Base-by-base conservation (phyloP, 257 asterid genomes). In the Mentha longifolia region DNA sequence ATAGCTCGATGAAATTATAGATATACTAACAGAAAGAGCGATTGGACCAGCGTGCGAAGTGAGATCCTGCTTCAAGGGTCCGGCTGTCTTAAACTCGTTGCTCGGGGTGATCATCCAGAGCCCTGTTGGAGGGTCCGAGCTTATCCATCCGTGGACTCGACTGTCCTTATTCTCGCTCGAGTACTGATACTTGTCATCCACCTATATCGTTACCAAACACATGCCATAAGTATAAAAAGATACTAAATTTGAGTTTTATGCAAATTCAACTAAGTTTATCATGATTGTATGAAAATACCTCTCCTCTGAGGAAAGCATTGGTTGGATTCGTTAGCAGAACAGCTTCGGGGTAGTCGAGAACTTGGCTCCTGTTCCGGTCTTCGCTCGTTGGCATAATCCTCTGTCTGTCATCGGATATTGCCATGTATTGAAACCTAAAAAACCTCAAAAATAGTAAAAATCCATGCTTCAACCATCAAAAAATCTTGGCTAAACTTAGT, bases 11-110 rank as follows among this genome's bases (percentile, higher is more conserved):
- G 4, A 9, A 2, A n/a, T n/a, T n/a, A 28, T 13, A 6, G 7
- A 16, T 15, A 33, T 9, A 84, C 97, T 63, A 75, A 93, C 98
- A 0, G 96, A 91, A 5, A 93, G 79, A 22, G 85, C 61, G 33
- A 81, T 79, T 2, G 98, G 96, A 67, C 97, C 98, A 6, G 96
- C 88, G 58, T 93, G 98, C 43, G 98, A 93, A 5, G 97, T 88
- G 51, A 93, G 96, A 73, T 93, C 97, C 71, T 93, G 98, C 80
- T 93, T 93, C n/a, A 87, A 75, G 1, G 97, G 98, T 7, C 98
- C 98, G 1, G 80, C 97, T 1, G 88, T 83, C 71, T 86, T 86
- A 63, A 93, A 93, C 74, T 93, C 98, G 17, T 88, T 83, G 75
- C 92, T 85, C 0, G 98, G 94, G 0, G 97, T 88, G 22, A 90